Conservation (phyloP, 2,329 filamentous ascomycete genomes). For the Catunica adiposa region DNA sequence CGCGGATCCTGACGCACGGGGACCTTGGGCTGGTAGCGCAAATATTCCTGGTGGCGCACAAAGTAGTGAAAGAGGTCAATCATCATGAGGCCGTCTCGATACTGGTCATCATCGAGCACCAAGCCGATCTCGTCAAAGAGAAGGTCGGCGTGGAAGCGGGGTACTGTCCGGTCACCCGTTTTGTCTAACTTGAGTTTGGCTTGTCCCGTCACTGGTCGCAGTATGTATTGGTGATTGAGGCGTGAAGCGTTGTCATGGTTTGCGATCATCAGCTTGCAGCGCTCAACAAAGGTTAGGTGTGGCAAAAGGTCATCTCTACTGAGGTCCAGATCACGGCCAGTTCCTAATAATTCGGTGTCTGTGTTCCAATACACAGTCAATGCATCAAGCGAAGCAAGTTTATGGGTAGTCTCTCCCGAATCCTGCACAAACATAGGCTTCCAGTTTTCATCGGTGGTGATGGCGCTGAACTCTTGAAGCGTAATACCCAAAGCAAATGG, state of each 20-base stretch:
- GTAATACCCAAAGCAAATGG: constrained; percentile 88
- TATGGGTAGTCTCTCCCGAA: constrained; percentile 68
- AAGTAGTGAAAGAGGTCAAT: constrained; percentile 98
- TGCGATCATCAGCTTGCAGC: constrained; percentile 59
- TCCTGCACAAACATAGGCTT: constrained; percentile 90
- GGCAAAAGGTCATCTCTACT: constrained; percentile 41
- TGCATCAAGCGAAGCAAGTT: constrained; percentile 77
- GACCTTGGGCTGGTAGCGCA: constrained; percentile 73
- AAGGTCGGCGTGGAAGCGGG: constrained; percentile 78
- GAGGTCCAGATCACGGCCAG: constrained; percentile 49
- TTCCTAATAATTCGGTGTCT: constrained; percentile 67
- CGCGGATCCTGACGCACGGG: constrained; percentile 75
- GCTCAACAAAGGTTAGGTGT: constrained; percentile 61
- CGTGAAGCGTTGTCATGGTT: constrained; percentile 21
- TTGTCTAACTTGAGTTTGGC: constrained; percentile 94
- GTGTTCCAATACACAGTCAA: constrained; percentile 98
- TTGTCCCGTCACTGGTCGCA: constrained; percentile 88
- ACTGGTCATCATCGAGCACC: constrained; percentile 94
- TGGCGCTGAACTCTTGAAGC: constrained; percentile 87
- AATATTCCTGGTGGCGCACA: constrained; percentile 92
- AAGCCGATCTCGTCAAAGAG: constrained; percentile 96
- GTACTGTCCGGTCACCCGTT: constrained; percentile 58
- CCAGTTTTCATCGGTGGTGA: constrained; percentile 93
- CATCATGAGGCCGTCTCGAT: constrained; percentile 94
- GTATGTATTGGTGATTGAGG: constrained; percentile 68